These are phyloP conservation scores for Periconia sp. DNA, from an alignment of 2,329 filamentous ascomycete species.

Conservation along the genomic window DNA sequence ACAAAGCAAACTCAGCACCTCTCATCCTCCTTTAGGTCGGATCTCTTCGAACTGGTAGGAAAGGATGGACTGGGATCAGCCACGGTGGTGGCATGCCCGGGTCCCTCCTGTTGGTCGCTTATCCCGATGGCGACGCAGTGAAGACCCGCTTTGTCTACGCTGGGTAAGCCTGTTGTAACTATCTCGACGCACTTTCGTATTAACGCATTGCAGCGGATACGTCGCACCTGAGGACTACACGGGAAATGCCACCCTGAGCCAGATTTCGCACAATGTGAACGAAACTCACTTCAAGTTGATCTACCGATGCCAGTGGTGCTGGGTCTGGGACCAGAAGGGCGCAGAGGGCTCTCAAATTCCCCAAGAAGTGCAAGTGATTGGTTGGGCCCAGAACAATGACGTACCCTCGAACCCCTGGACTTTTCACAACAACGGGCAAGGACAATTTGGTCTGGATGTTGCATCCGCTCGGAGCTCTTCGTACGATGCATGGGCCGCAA, in stretches of 20 bases:
- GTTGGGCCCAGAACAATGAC: conserved; percentile 60
- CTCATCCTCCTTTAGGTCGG: conserved; percentile 33
- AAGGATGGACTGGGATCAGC: conserved; percentile 47
- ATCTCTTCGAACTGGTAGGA: conserved; percentile 28
- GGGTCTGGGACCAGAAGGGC: conserved; percentile 52
- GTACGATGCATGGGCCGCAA: conserved; percentile 49
- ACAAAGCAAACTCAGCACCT: not conserved
- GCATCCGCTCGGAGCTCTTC: conserved; percentile 52
- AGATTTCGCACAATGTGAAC: conserved; percentile 65
- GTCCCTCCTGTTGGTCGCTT: conserved; percentile 41
- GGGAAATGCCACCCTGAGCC: conserved; percentile 66
- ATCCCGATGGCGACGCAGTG: conserved; percentile 31
- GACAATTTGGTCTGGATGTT: conserved; percentile 58
- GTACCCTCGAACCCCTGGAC: conserved; percentile 50
- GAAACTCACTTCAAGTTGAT: conserved; percentile 65
- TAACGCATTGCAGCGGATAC: conserved; percentile 56
- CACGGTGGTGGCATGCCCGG: conserved; percentile 45
- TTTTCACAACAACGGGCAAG: conserved; percentile 61
- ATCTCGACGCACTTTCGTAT: conserved; percentile 1
- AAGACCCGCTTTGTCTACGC: conserved; percentile 41
- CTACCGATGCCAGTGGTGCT: conserved; percentile 66
- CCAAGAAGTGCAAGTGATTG: conserved; percentile 53
- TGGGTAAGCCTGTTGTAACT: conserved; percentile 20
- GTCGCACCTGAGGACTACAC: conserved; percentile 63
- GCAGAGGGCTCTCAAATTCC: conserved; percentile 48